A percentile compares a stretch with the other conserved stretches of the same genome.
Evolutionary conservation across 2,329 filamentous ascomycete species (phyloP).

Genomic region (Dryadomyces sulphureus): DNA sequence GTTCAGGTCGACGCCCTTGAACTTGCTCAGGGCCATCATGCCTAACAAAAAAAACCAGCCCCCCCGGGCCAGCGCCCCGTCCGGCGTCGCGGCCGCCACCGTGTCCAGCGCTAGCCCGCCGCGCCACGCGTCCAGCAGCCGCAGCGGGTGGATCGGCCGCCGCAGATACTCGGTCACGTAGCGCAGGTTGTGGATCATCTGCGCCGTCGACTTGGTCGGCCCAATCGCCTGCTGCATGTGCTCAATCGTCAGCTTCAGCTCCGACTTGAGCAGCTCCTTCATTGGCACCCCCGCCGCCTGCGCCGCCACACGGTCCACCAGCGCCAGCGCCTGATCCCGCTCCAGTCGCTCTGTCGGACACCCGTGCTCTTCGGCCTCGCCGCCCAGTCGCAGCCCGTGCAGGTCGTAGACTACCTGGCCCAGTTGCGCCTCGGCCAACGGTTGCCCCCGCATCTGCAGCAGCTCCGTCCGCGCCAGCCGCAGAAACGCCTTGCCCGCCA

Average conservation of each 20-base stretch:
- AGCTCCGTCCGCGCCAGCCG: constrained; percentile 82
- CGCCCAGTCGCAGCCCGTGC: constrained; percentile 64
- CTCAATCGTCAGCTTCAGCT: constrained; percentile 80
- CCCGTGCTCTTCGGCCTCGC: constrained; percentile 61
- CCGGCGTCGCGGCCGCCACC: constrained; percentile 50
- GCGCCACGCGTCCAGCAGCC: constrained; percentile 65
- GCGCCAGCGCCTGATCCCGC: constrained; percentile 60
- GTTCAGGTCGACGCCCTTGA: constrained; percentile 52
- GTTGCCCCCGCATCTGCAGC: constrained; percentile 56
- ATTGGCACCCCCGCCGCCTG: constrained; percentile 74
- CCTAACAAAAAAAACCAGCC: constrained; percentile 91
- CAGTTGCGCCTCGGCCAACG: constrained; percentile 76
- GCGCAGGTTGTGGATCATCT: constrained; percentile 76
- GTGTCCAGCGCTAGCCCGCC: constrained; percentile 64
- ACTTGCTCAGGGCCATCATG: constrained; percentile 77
- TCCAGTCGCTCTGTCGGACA: constrained; percentile 68
- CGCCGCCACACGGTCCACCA: constrained; percentile 71
- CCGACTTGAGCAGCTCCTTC: constrained; percentile 82
- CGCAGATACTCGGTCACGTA: constrained; percentile 72
- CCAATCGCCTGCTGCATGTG: constrained; percentile 83
- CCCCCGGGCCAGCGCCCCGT: constrained; percentile 59
- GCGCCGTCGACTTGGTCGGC: constrained; percentile 59
- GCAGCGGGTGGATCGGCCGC: constrained; percentile 66
- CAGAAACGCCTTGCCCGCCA: constrained; percentile 74
- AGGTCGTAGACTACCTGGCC: constrained; percentile 74